Evolutionary conservation across 2,329 filamentous ascomycete genomes (phyloP), one percentile per base, ranked within the genome.

Genomic region (Colletotrichum brevisporum): DNA sequence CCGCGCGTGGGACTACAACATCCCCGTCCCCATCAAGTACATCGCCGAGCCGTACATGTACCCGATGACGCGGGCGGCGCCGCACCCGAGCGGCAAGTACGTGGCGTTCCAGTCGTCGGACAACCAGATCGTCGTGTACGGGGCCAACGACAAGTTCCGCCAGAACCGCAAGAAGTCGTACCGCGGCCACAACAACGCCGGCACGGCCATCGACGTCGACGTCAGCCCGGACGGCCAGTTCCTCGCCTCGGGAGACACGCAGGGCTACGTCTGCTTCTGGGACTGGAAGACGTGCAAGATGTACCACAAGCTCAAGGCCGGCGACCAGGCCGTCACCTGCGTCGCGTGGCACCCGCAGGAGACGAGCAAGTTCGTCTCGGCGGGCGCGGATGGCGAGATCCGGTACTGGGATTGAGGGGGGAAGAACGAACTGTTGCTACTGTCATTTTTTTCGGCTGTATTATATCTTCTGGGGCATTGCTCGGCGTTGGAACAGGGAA

Each of bases 231-330:
- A 98, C 78, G 96, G 96, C 0, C 94, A 97, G 77, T 97, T 98
- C 79, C 85, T 99, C 63, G 92, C 90, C 21, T 93, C 89, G 18
- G 96, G 96, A 71, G 96, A 99, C 80, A 93, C 90, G 59, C 94
- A 89, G 16, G 96, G 97, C 43, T 98, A 89, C 76, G 90, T 97
- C 55, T 97, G 93, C 81, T 98, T 98, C 83, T 99, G 95, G 94
- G 96, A 98, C 81, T 99, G 95, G 94, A 99, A 99, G 88, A 98
- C 94, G 47, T 97, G 95, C 80, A 98, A 98, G 83, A 95, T 99
- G 94, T 97, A 94, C 82, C 94, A 97, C 83, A 98, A 98, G 86
- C 90, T 99, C 73, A 89, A 92, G 81, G 95, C 94, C 26, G 90
- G 93, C 68, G 94, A 94, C 63, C 89, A 92, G 61, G 90, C 95